Base-by-base conservation (phyloP, 306 rosid species). In the Cucurbita maxima region DNA sequence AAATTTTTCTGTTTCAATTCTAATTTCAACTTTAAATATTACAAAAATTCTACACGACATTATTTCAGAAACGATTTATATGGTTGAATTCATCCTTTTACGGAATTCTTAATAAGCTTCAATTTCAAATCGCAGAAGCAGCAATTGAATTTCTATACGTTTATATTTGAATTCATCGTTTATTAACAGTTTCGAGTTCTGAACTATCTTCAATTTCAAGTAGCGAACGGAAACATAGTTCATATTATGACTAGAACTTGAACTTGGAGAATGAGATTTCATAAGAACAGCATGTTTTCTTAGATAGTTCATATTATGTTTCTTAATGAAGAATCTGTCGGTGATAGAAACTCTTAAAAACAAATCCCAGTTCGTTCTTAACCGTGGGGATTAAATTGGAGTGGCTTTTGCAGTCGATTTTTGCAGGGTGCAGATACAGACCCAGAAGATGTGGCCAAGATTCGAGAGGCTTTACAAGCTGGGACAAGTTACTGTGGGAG, bases 381-480 rank as follows among this genome's bases (percentile, higher is more conserved):
- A 30, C 41, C 4, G 43, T 25, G 64, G 66, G 38, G n/a, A 12
- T 10, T 44, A 66, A 66, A 34, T 5, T 45, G 52, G 14, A 60
- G 25, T 22, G 74, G 60, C 77, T 66, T 71, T 41, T 57, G 44
- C 84, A 94, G 98, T 77, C 98, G 98, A 22, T 90, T 94, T 87
- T 83, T 94, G 61, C 98, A 94, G 88, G 98, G 98, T 8, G 79
- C 89, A 61, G 94, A 79, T 51, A 90, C 98, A 37, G 90, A 90
- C 82, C 84, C 97, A 4, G 78, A 69, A 12, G 96, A 90, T 25
- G 92, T 94, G 79, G 86, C 92, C 30, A 91, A 87, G 85, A 89
- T 94, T 30, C 85, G 90, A 56, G 96, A 84, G 56, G 77, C 87
- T 1, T 79, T 94, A 81, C 76, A 76, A 66, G 74, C 30, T 0